These are phyloP conservation scores for Sarocladium kiliense DNA, from an alignment of 2,329 filamentous ascomycete species.

Conservation along the genomic window DNA sequence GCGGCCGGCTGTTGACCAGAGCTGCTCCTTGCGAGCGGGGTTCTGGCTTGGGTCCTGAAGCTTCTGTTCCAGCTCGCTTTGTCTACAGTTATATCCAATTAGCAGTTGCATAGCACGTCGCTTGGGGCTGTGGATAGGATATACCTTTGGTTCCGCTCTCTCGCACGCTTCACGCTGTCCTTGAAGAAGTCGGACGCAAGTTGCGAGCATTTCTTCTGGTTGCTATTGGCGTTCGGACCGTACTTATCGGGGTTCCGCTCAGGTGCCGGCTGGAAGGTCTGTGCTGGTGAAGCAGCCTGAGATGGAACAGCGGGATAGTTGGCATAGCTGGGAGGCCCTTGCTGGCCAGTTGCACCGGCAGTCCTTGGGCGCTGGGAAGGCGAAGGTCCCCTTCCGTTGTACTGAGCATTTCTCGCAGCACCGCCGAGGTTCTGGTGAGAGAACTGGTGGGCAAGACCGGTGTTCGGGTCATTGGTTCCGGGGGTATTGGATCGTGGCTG, in stretches of 20 bases:
- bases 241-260: constrained; percentile 84
- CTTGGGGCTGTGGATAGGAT: constrained; percentile 18
- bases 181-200: constrained; percentile 91
- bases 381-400: constrained; percentile 62
- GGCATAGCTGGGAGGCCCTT: constrained; percentile 57
- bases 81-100: constrained; percentile 45
- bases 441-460: constrained; percentile 90
- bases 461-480: constrained; percentile 75
- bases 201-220: constrained; percentile 65
- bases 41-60: constrained; percentile 72
- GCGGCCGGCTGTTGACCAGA: constrained; percentile 77
- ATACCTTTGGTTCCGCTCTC: constrained; percentile 91
- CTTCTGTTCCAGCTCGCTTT: constrained; percentile 85
- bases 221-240: constrained; percentile 58
- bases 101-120: background rate
- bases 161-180: constrained; percentile 92
- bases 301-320: constrained; percentile 60
- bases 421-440: constrained; percentile 90
- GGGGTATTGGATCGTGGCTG: constrained; percentile 53
- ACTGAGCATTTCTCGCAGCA: constrained; percentile 61
- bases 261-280: constrained; percentile 72
- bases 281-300: constrained; percentile 53
- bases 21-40: constrained; percentile 72
- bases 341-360: constrained; percentile 63
- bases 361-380: constrained; percentile 77